Base-by-base conservation (phyloP, 2,329 filamentous ascomycete genomes). In the Botrytis aclada region DNA sequence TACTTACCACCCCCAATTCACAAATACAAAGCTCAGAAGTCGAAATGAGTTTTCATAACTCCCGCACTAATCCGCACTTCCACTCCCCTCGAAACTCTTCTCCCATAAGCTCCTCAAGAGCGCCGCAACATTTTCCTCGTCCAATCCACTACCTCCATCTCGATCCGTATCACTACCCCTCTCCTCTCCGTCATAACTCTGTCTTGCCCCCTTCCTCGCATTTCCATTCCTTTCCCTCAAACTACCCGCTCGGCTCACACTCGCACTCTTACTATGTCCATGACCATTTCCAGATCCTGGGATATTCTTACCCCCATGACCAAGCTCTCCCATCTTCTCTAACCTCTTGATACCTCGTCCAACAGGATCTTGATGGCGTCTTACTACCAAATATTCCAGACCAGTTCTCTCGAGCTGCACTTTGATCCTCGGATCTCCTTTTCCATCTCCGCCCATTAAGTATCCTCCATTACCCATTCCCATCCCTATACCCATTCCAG, bases 311-410 rank as follows among this genome's bases (percentile, higher is more conserved):
- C 82, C 84, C 79, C 85, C 87, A 70, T 88, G 84, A 43, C 83
- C 80, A 12, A 86, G 86, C 0, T 88, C 86, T 14, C 70, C 70
- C 1, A 89, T 82, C 67, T 86, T 84, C 43, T 85, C 81, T 18
- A 91, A 80, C 39, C 89, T 84, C 39, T 81, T 81, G 29, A 93
- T 82, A 0, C 90, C 90, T 63, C 90, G 86, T 7, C 87, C 88
- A 29, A 93, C 85, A 0, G 92, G 90, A 77, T 93, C 92, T 78
- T 92, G 90, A 79, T 91, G 91, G 62, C 92, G 85, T 71, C 91
- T 87, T 47, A 94, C 90, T 14, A 93, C 91, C n/a, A 90, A 85
- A 80, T 93, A 93, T 79, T 93, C 91, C 81, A 92, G 88, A 25
- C 89, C 89, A 1, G 91, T 92, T 64, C 89, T 86, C 80, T 93